These are phyloP conservation scores for Aspergillus affinis DNA, from an alignment of 495 filamentous ascomycete species.

Conservation along the genomic window DNA sequence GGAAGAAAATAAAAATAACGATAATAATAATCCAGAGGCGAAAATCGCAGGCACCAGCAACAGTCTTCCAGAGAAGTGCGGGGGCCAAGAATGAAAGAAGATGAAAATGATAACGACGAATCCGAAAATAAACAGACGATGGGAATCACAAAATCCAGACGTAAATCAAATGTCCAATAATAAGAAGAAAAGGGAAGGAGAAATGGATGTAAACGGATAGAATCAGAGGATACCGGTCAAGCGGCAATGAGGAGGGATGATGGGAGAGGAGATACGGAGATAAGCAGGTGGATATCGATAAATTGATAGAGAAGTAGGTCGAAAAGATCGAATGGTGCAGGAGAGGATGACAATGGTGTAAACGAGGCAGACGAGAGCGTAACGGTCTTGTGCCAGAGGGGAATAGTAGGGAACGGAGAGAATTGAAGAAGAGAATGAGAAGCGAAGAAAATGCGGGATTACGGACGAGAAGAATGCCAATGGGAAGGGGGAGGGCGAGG, in stretches of 20 bases:
- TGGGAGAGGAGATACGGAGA: slow-evolving; percentile 3
- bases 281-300: slow-evolving; percentile 2
- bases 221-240: not conserved
- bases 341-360: not conserved
- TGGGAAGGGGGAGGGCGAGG: slow-evolving; percentile 3
- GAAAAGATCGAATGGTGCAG: not conserved
- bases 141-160: not conserved
- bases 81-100: slow-evolving; percentile 8
- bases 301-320: slow-evolving; percentile 1
- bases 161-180: not conserved
- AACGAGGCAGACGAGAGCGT: too few relatives aligned
- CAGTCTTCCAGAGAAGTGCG: slow-evolving; percentile 29
- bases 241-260: not conserved
- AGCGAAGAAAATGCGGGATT: slow-evolving; percentile 7
- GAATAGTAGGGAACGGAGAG: slow-evolving; percentile 4
- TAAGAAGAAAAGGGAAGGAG: not conserved
- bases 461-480: not conserved
- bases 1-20: slow-evolving; percentile 11
- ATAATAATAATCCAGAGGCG: slow-evolving; percentile 12
- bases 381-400: slow-evolving; percentile 1
- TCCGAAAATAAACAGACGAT: not conserved
- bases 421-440: slow-evolving; percentile 1
- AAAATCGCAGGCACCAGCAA: slow-evolving; percentile 14
- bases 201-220: not conserved
- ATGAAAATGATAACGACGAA: not conserved